Evolutionary conservation across 2,329 filamentous ascomycete species (phyloP), one percentile per base, ranked within the genome.

Genomic region (Phialocephala subalpina): DNA sequence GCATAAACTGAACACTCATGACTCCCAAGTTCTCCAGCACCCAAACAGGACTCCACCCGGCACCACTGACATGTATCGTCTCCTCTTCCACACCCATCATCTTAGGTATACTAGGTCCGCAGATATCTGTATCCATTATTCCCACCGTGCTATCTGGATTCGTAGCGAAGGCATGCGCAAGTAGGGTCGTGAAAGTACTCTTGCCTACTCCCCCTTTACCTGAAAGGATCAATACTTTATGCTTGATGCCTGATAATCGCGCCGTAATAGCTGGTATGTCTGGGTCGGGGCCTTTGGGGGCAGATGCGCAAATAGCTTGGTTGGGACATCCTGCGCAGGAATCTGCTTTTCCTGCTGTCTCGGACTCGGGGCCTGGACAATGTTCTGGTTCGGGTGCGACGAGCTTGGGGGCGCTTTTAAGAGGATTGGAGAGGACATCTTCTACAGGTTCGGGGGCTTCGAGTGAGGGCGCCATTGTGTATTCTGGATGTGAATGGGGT

Each of bases 1-100:
- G 84, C 93, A 99, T 97, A 78, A 99, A 99, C 79, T 99, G 96
- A 70, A 99, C 93, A 75, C 92, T 96, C 95, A 99, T 98, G 59
- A 97, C 93, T 1, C 91, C 92, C 3, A 99, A 83, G 74, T 98
- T 99, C 73, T 98, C 96, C 73, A 90, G 87, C 18, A 97, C 94
- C 92, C 94, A 98, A 16, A 98, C 95, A 0, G 96, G 96, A 76
- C 91, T 93, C 96, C 94, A 97, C 1, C 96, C 96, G 0, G 90
- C 88, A 61, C 88, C 91, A 76, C 90, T 96, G 61, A 97, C 89
- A 78, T 99, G 96, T 60, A 99, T 96, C 0, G 92, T 97, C 81
- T 99, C 95, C 29, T 88, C 83, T 79, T 97, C 94, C 0, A 97
- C 95, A 38, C 96, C 96, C 90, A 99, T 94, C 95, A 99, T 98